Evolutionary conservation across 2,329 filamentous ascomycete species (phyloP), one percentile per base, ranked within the genome.

Genomic region (Verruconis gallopava): DNA sequence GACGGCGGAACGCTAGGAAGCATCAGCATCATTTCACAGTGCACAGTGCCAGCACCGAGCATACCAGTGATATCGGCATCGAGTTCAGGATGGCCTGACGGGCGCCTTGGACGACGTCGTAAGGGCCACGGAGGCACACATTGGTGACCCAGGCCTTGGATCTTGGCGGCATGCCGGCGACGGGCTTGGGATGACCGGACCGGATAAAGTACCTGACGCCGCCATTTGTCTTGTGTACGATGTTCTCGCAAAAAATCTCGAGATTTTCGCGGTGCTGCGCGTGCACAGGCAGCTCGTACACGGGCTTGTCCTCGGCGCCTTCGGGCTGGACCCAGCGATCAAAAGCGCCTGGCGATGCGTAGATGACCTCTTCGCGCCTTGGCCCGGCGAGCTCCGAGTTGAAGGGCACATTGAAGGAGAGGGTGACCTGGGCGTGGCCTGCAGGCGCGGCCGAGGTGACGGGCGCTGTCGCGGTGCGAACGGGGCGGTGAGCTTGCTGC

Each of bases 381-480:
- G 91, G 91, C 22, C 91, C 91, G 48, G 84, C 76, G 47, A 98
- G 77, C 55, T 89, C 89, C 49, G 85, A 93, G 52, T 86, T 80
- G 65, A 96, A 95, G 47, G 91, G 91, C 38, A 98, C 82, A 59
- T 95, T 96, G 77, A 98, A 96, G 50, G 85, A 89, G 60, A 94
- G 81, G 63, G 93, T 85, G 62, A 96, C 84, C 50, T 77, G 78
- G 40, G 79, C 71, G 59, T 89, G 82, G 56, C 80, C 73, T 45
- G 81, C 76, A 50, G 81, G 78, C 53, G 78, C 63, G 38, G 55
- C 50, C 6, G 56, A 54, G 9, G 59, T 22, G 44, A 15, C 22
- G 11, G 36, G 22, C 5, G 45, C 66, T 15, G 66, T 67, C 57
- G 54, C 71, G 55, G 57, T 70, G 59, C 75, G 73, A 61, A 77